These are phyloP conservation scores for Cylindrotheca fusiformis DNA, from an alignment of 108 stramenopile species.

Conservation along the genomic window DNA sequence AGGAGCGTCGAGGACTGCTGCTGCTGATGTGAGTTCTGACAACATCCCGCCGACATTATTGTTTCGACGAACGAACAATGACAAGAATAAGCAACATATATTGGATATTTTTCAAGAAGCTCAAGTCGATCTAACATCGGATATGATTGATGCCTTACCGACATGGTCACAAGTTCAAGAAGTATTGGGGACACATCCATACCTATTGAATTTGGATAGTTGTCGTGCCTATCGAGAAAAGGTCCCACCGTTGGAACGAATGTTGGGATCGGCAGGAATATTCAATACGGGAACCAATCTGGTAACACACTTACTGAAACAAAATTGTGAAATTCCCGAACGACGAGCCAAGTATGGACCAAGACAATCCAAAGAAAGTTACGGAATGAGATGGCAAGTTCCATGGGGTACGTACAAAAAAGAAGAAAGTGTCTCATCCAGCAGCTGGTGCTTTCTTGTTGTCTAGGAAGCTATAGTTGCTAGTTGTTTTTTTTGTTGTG, in stretches of 20 bases:
- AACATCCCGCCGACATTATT: too few relatives aligned
- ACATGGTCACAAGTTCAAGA: conserved; percentile 61
- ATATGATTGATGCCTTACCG: conserved; percentile 47
- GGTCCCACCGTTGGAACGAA: conserved; percentile 49
- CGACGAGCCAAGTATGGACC: conserved; percentile 46
- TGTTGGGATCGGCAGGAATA: conserved; percentile 72
- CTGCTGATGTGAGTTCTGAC: too few relatives aligned
- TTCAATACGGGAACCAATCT: conserved; percentile 84
- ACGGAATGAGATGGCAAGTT: conserved; percentile 78
- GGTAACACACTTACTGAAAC: conserved; percentile 61
- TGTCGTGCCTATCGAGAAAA: conserved; percentile 42
- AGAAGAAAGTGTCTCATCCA: neutral
- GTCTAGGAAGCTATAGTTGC: too few relatives aligned
- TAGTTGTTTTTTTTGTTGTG: conserved; percentile 1
- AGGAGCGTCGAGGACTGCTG: too few relatives aligned
- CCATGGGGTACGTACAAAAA: conserved; percentile 30
- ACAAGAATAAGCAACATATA: too few relatives aligned
- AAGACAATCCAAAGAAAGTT: conserved; percentile 48
- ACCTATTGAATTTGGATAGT: conserved; percentile 46
- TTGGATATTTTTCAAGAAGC: conserved; percentile 48
- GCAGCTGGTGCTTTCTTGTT: too few relatives aligned
- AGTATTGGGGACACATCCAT: conserved; percentile 45
- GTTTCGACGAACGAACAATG: too few relatives aligned
- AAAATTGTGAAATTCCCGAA: conserved; percentile 78
- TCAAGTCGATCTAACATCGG: conserved; percentile 40